phyloP scores from a whole-genome alignment of 139 green algal species.

The Chlamydomonas sp. region DNA sequence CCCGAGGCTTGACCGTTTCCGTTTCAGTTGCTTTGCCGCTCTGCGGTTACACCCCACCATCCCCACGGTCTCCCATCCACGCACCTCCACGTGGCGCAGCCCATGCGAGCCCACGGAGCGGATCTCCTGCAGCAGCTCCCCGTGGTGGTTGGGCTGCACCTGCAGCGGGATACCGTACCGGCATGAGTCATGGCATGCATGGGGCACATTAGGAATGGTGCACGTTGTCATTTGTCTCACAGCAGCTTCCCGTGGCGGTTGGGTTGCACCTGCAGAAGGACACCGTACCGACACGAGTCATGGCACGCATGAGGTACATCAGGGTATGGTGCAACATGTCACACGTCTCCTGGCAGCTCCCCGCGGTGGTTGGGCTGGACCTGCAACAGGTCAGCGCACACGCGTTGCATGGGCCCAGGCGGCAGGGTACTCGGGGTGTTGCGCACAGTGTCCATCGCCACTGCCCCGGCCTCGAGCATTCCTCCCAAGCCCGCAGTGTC shows the following conservation, averaged over 20 bases:
- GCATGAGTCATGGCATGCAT: no score
- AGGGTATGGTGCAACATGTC: no score
- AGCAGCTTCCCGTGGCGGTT: slow-evolving; percentile 20
- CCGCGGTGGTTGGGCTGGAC: slow-evolving; percentile 7
- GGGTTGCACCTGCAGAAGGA: background rate
- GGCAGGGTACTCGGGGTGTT: no score
- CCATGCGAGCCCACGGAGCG: background rate
- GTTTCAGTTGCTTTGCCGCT: no score
- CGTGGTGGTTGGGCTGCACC: slow-evolving; percentile 15
- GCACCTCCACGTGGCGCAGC: slow-evolving; percentile 24
- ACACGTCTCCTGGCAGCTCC: slow-evolving; percentile 8
- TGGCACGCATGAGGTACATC: no score
- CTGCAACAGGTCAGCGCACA: background rate
- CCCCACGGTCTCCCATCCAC: background rate
- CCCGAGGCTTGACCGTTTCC: no score
- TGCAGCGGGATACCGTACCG: background rate
- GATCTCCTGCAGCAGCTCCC: slow-evolving; percentile 23
- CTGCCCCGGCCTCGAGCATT: background rate
- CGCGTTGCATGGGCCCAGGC: no score
- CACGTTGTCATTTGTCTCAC: background rate
- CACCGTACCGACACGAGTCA: no score
- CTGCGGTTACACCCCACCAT: no score
- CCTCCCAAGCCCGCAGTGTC: no score
- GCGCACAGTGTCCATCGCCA: background rate
- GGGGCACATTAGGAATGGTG: no score